Evolutionary conservation across 225 moss, liverwort and hornwort genomes (phyloP), one percentile per base, ranked within the genome.

Genomic region (Takakia lepidozioides): DNA sequence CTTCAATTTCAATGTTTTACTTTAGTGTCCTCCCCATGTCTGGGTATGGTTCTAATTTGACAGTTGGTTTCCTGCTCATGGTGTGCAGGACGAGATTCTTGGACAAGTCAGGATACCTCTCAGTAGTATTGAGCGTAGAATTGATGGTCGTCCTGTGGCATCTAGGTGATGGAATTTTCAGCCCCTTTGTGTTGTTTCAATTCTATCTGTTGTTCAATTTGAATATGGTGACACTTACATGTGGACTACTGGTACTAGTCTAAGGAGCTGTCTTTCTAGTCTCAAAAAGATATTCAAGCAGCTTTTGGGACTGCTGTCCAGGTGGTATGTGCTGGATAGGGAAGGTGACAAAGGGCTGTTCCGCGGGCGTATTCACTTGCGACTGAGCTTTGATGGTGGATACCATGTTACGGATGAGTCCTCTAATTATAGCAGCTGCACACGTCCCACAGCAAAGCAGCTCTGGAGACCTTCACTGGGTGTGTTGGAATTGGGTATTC

Each of bases 341-440:
- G 73, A 67, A 14, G 67, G 75, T 19, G 80, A 78, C 8, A 62
- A 73, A 37, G 81, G 84, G 27, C 73, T 82, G 0, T 87, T 91
- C 3, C 49, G 87, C 0, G 91, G 87, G 2, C 87, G 91, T 2
- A 67, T 98, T 8, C 98, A 98, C 23, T 59, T 98, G 2, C 64
- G 89, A 1, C 64, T 98, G 0, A 85, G 80, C 9, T 83, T 91
- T 10, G 98, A 98, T 16, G 98, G 98, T 8, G 98, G 98, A 1
- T 98, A 98, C 27, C 98, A 91, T 58, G 98, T 98, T 1, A 72
- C 83, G 72, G 98, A 98, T 37, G 98, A 98, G 62, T 78, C 91
- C 0, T 34, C 79, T 0, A 82, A 87, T 40, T 91, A 80, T 46
- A 78, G 57, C 20, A 98, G 98, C 11, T 91, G 87, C 49, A 87